Conservation (phyloP, 2,329 filamentous ascomycete species). For the Paraphaeosphaeria sporulosa region DNA sequence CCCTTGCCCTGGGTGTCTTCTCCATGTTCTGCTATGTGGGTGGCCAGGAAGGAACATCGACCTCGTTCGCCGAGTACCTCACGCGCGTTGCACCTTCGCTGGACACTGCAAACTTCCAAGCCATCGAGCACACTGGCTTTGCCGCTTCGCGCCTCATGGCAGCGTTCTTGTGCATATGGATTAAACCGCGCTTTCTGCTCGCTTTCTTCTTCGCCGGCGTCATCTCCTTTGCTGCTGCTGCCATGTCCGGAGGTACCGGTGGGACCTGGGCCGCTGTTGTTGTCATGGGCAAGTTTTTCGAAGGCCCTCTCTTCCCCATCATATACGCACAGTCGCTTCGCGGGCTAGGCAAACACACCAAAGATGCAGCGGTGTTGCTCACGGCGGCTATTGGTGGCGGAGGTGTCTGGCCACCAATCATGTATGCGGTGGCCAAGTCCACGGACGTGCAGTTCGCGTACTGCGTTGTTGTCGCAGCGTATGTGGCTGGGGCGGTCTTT, state of each 20-base stretch:
- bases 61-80: conserved; percentile 57
- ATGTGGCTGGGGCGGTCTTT: conserved; percentile 60
- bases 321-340: conserved; percentile 66
- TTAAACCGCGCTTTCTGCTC: conserved; percentile 67
- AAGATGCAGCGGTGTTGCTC: conserved; percentile 62
- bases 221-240: conserved; percentile 60
- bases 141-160: conserved; percentile 65
- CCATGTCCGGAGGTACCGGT: conserved; percentile 51
- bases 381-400: conserved; percentile 64
- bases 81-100: conserved; percentile 46
- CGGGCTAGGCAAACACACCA: conserved; percentile 65
- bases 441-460: conserved; percentile 58
- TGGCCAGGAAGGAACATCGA: conserved; percentile 65
- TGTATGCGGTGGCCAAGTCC: conserved; percentile 54
- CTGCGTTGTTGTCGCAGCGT: conserved; percentile 62
- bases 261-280: conserved; percentile 32
- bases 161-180: conserved; percentile 60
- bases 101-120: conserved; percentile 54
- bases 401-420: conserved; percentile 63
- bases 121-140: conserved; percentile 65
- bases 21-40: conserved; percentile 68
- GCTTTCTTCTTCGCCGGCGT: conserved; percentile 61
- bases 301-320: conserved; percentile 66
- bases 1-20: conserved; percentile 62
- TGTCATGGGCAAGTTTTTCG: conserved; percentile 65